phyloP scores from a whole-genome alignment of 352 stramenopile species.

The Globisporangium spiculum region DNA sequence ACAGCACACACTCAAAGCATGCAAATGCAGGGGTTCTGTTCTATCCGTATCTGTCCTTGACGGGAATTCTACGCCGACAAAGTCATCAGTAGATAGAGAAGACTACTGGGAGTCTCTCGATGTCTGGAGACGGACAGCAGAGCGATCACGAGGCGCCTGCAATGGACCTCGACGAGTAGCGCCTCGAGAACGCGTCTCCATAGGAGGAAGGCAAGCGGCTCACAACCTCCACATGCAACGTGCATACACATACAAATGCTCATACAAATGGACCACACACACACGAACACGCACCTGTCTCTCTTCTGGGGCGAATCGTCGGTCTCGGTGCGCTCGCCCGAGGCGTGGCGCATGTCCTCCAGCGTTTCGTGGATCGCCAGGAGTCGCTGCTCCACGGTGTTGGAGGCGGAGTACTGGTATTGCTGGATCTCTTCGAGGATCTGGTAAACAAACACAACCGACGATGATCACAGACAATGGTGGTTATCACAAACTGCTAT shows the following conservation, averaged over 20 bases:
- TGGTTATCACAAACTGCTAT: not conserved
- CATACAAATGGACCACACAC: conserved; percentile 7
- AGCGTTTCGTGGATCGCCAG: conserved; percentile 58
- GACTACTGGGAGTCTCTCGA: conserved; percentile 2
- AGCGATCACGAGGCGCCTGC: not conserved
- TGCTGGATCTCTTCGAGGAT: conserved; percentile 39
- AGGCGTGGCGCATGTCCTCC: conserved; percentile 47
- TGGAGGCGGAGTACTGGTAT: conserved; percentile 24
- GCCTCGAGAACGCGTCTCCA: not conserved
- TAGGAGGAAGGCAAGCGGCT: not conserved
- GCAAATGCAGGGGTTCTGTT: conserved; percentile 31
- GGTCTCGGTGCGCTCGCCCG: conserved; percentile 44
- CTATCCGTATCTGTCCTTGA: conserved; percentile 90
- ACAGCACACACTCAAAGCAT: not conserved
- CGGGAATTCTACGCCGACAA: conserved; percentile 82
- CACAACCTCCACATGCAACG: conserved; percentile 9
- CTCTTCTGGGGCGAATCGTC: conserved; percentile 53
- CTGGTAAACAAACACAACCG: not conserved
- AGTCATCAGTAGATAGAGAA: conserved; percentile 82
- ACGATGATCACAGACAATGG: not conserved
- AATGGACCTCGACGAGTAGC: not conserved
- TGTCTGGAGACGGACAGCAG: conserved; percentile 21
- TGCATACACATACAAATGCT: conserved; percentile 16
- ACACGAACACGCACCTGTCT: conserved; percentile 36
- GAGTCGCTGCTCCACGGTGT: conserved; percentile 57